Evolutionary conservation across 2,329 filamentous ascomycete species (phyloP), one percentile per base, ranked within the genome.

Genomic region (Aspergillus brunneoviolaceus): DNA sequence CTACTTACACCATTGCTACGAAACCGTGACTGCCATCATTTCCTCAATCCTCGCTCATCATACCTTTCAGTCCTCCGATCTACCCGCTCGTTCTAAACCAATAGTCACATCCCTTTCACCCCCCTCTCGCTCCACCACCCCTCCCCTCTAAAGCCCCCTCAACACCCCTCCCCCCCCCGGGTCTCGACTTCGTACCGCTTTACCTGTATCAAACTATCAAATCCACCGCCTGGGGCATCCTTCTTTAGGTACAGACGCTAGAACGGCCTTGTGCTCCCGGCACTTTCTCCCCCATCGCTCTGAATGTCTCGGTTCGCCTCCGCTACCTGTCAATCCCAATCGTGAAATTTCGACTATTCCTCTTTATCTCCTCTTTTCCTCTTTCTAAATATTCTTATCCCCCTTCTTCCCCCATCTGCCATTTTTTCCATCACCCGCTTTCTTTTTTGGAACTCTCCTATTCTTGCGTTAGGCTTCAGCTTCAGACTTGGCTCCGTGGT

Each of bases 31-130:
- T 27, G 39, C 39, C 39, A 55, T 42, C 45, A 57, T 52, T 53
- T 29, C 27, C 27, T 29, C 27, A 29, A 35, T 35, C 33, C 11
- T 35, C 33, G 12, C 27, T 35, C 33, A 35, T 35, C 33, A 35
- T 16, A 35, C 49, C 48, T 49, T 51, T 58, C 50, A 50, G 49
- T 56, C 42, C 53, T 55, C 47, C 53, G 53, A 55, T 55, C 51
- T 54, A 62, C 58, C 60, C 60, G 58, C 55, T 62, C 60, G 60
- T 60, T 62, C 60, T 62, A 60, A 60, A 53, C 58, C 61, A 63
- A 60, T 60, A 60, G 60, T 60, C 33, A 55, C 53, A 45, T 55
- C 42, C 53, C 47, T 49, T 55, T 48, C 53, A 25, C 47, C 52
- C 53, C 53, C 53, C 45, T 25, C 53, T 21, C n/a, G 21, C 50